Evolutionary conservation across 1,284 basidiomycete genomes (phyloP).

Genomic region (Cryptococcus deneoformans): DNA sequence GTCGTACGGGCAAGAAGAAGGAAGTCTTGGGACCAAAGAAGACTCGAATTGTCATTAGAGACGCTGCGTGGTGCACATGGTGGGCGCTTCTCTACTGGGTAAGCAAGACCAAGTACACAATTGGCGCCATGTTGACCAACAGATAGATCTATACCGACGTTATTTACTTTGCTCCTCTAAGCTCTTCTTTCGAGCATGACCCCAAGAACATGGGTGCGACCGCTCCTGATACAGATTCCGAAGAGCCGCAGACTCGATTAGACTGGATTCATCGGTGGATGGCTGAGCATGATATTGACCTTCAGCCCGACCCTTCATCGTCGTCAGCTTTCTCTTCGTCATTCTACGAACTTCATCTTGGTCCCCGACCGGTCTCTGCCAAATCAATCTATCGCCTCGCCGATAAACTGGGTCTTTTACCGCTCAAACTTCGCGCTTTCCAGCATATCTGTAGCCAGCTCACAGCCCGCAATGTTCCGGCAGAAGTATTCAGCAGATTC

Average conservation of each 20-base stretch:
- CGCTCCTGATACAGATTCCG: conserved; percentile 1
- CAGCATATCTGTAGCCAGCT: conserved; percentile 76
- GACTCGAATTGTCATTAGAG: conserved; percentile 64
- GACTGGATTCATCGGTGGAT: conserved; percentile 45
- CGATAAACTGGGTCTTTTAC: conserved; percentile 57
- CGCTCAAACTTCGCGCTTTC: conserved; percentile 43
- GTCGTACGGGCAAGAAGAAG: neutral
- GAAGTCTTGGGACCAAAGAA: conserved; percentile 50
- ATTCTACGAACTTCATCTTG: conserved; percentile 25
- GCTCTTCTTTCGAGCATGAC: conserved; percentile 55
- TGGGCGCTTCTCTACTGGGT: conserved; percentile 80
- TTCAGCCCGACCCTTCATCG: neutral
- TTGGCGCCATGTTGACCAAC: conserved; percentile 1
- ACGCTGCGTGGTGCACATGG: conserved; percentile 79
- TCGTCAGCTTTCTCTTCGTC: neutral
- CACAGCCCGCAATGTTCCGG: conserved; percentile 74
- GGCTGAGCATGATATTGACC: conserved; percentile 24
- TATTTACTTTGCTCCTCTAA: conserved; percentile 77
- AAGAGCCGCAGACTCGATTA: conserved; percentile 19
- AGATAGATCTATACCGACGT: conserved; percentile 76
- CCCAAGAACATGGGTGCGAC: conserved; percentile 13
- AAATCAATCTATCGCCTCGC: conserved; percentile 86
- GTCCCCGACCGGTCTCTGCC: conserved; percentile 75
- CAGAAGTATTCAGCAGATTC: conserved; percentile 82
- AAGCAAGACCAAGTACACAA: conserved; percentile 25